These are phyloP conservation scores for Chenopodium berlandieri DNA, from an alignment of 148 eudicot species.

Conservation along the genomic window DNA sequence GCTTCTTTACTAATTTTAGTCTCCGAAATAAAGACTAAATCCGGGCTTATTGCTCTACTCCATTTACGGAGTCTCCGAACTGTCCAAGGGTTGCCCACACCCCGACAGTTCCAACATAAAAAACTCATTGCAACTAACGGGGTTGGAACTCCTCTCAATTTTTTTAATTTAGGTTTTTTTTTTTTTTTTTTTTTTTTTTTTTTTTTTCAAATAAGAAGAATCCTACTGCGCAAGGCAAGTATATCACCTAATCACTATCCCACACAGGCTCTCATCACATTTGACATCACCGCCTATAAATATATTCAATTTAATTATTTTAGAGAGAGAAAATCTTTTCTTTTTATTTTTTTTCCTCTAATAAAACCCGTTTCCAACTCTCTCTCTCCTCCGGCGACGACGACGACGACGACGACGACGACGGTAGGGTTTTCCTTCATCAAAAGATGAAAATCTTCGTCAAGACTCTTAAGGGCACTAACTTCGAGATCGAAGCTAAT, in stretches of 20 bases:
- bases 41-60: no score
- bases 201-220: not conserved
- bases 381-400: constrained; percentile 11
- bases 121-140: no score
- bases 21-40: no score
- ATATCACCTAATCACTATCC: constrained; percentile 11
- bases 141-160: no score
- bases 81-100: no score
- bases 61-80: no score
- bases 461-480: constrained; percentile 70
- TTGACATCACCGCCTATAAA: constrained; percentile 8
- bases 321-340: not conserved
- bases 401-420: constrained; percentile 25
- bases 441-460: constrained; percentile 63
- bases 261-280: not conserved
- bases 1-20: no score
- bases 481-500: constrained; percentile 78
- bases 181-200: no score
- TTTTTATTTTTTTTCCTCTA: no score
- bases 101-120: no score
- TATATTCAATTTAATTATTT: not conserved
- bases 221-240: not conserved
- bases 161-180: no score
- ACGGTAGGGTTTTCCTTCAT: not conserved
- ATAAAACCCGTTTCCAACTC: not conserved